Evolutionary conservation across 2,329 filamentous ascomycete species (phyloP).

Genomic region (Ilyonectria mors-panacis): DNA sequence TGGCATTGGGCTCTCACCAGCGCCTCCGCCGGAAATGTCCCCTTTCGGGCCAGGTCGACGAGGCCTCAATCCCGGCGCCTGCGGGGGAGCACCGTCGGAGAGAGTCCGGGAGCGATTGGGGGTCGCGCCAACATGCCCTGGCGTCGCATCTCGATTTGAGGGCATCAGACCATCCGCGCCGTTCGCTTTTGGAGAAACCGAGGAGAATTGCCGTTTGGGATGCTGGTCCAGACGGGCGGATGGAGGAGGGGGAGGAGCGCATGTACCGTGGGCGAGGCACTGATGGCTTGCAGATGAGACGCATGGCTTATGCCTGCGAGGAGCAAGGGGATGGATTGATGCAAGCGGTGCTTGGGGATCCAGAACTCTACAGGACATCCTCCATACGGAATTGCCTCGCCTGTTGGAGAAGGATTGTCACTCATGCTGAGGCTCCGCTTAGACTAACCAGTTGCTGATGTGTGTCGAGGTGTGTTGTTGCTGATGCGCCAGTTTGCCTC

Average conservation of each 20-base stretch:
- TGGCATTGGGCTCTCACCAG: constrained; percentile 10
- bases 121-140: constrained; percentile 11
- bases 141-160: constrained; percentile 26
- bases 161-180: constrained; percentile 10
- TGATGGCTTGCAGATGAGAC: constrained; percentile 41
- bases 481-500: constrained; percentile 9
- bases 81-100: constrained; percentile 10
- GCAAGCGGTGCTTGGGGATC: background rate
- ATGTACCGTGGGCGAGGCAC: constrained; percentile 8
- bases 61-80: constrained; percentile 17
- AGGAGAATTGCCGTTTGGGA: constrained; percentile 22
- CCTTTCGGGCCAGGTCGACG: constrained; percentile 32
- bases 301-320: constrained; percentile 27
- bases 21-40: constrained; percentile 39
- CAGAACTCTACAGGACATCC: background rate
- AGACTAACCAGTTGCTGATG: too few species aligned
- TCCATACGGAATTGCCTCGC: background rate
- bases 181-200: constrained; percentile 27
- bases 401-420: background rate
- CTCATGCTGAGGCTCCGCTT: too few species aligned
- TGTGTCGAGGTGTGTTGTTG: background rate
- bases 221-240: background rate
- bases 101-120: constrained; percentile 21
- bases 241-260: constrained; percentile 11
- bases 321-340: constrained; percentile 9